Percentiles rank a stretch among this genome's conserved stretches.
Evolutionary conservation across 805 yeast genomes (phyloP).

Genomic region (Metschnikowia noctiluminum): DNA sequence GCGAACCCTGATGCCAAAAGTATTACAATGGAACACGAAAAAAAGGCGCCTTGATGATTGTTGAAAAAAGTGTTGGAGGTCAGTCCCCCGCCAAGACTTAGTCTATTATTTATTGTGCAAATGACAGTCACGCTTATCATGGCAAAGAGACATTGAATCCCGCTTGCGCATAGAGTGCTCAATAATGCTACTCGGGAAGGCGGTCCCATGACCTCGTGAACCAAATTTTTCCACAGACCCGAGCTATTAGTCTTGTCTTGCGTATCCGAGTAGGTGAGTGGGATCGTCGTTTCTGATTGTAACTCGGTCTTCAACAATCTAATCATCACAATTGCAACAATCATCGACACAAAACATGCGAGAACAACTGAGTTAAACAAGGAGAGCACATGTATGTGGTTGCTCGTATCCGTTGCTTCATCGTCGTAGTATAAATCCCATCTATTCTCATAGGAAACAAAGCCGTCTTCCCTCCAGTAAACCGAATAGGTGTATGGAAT

Average conservation of each 20-base stretch:
- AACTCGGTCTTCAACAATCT: conserved; percentile 53
- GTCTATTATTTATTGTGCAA: conserved; percentile 38
- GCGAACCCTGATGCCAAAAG: conserved; percentile 70
- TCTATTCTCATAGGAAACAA: conserved; percentile 61
- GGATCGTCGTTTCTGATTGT: conserved; percentile 28
- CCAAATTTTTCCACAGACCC: conserved; percentile 49
- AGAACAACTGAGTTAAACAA: conserved; percentile 68
- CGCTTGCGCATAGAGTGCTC: conserved; percentile 63
- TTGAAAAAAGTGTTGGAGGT: conserved; percentile 59
- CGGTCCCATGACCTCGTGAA: conserved; percentile 50
- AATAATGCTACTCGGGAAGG: conserved; percentile 50
- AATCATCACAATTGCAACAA: conserved; percentile 63
- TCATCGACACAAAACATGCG: conserved; percentile 54
- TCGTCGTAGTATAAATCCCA: conserved; percentile 70
- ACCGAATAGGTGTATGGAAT: conserved; percentile 84
- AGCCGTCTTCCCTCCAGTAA: conserved; percentile 80
- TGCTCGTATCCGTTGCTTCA: conserved; percentile 42
- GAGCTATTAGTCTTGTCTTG: conserved; percentile 1
- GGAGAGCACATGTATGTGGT: conserved; percentile 73
- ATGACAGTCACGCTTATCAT: conserved; percentile 57
- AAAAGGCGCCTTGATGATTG: conserved; percentile 62
- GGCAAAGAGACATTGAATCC: conserved; percentile 68
- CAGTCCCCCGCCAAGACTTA: conserved; percentile 19
- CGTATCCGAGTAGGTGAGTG: conserved; percentile 12
- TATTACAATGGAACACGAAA: conserved; percentile 56